phyloP scores from a whole-genome alignment of 441 rosid species.

The Croton setiger region DNA sequence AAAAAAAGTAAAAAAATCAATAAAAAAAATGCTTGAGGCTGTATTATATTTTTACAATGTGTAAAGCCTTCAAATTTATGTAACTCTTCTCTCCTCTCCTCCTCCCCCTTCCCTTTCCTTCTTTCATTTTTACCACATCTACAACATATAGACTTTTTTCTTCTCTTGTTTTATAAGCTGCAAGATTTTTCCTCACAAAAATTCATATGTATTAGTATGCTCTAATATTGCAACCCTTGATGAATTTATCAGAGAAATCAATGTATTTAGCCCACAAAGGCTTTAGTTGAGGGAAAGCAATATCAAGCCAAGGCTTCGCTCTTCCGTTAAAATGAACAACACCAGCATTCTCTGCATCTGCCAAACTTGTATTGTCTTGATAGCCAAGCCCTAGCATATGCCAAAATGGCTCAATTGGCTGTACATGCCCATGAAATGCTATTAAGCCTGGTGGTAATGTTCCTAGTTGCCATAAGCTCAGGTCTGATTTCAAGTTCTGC shows the following conservation, averaged over 20 bases:
- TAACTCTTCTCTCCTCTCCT: slow-evolving; percentile 29
- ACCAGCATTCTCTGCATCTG: slow-evolving; percentile 70
- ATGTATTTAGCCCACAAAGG: slow-evolving; percentile 85
- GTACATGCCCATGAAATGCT: slow-evolving; percentile 88
- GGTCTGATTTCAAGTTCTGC: slow-evolving; percentile 93
- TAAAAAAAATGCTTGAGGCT: slow-evolving; percentile 28
- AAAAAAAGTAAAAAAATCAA: background rate
- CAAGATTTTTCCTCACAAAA: slow-evolving; percentile 21
- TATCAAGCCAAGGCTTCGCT: slow-evolving; percentile 99
- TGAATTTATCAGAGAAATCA: slow-evolving; percentile 84
- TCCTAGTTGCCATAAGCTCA: slow-evolving; percentile 96
- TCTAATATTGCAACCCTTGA: slow-evolving; percentile 75
- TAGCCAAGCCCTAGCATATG: slow-evolving; percentile 99
- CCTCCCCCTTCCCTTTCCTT: slow-evolving; percentile 27
- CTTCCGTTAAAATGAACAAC: slow-evolving; percentile 95
- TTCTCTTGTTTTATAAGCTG: slow-evolving; percentile 4
- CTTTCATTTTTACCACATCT: slow-evolving; percentile 19
- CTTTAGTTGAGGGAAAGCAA: slow-evolving; percentile 76
- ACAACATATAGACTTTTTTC: slow-evolving; percentile 20
- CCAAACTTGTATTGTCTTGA: slow-evolving; percentile 64
- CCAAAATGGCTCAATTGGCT: slow-evolving; percentile 80
- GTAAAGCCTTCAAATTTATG: slow-evolving; percentile 29
- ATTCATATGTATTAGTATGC: slow-evolving; percentile 36
- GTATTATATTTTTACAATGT: slow-evolving; percentile 24
- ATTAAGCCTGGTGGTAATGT: slow-evolving; percentile 93